Conservation (phyloP, 2,329 filamentous ascomycete species). For the Mycosphaerelloides madeirae region DNA sequence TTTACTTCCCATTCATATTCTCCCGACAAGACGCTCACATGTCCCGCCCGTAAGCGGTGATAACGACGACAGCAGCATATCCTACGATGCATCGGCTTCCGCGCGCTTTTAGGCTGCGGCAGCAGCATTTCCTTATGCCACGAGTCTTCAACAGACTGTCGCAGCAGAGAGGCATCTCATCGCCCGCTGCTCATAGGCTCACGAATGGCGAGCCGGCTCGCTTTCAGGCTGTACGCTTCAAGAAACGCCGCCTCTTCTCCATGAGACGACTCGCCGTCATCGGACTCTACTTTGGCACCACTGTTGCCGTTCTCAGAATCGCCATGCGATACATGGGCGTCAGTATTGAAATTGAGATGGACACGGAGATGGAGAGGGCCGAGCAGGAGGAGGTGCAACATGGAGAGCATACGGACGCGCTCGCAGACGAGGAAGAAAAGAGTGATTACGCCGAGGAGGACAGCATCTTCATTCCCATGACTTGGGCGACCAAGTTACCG, state of each 20-base stretch:
- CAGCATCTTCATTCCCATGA: constrained; percentile 47
- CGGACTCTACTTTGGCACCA: constrained; percentile 20
- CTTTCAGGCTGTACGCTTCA: constrained; percentile 39
- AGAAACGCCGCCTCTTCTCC: constrained; percentile 32
- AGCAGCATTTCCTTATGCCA: constrained; percentile 16
- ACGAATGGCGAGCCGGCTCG: constrained; percentile 21
- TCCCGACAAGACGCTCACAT: neutral
- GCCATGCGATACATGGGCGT: constrained; percentile 25
- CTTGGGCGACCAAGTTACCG: constrained; percentile 40
- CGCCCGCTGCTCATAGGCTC: constrained; percentile 13
- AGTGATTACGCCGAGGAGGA: constrained; percentile 33
- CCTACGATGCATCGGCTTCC: constrained; percentile 27
- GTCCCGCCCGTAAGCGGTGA: neutral
- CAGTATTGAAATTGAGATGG: constrained; percentile 23
- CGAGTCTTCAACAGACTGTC: constrained; percentile 7
- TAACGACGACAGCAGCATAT: neutral
- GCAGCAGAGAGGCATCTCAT: constrained; percentile 8
- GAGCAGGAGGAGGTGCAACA: constrained; percentile 15
- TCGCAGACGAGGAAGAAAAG: constrained; percentile 29
- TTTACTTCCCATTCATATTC: neutral
- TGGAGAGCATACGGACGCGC: no score
- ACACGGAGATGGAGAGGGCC: constrained; percentile 24
- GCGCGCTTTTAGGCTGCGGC: constrained; percentile 26
- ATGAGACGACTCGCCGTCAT: constrained; percentile 23
- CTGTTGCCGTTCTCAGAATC: constrained; percentile 21